Percentiles rank a stretch among this genome's conserved stretches.
Evolutionary conservation across 192 early-diverging fungal genomes (phyloP).

Genomic region (Dimargaris verticillata): DNA sequence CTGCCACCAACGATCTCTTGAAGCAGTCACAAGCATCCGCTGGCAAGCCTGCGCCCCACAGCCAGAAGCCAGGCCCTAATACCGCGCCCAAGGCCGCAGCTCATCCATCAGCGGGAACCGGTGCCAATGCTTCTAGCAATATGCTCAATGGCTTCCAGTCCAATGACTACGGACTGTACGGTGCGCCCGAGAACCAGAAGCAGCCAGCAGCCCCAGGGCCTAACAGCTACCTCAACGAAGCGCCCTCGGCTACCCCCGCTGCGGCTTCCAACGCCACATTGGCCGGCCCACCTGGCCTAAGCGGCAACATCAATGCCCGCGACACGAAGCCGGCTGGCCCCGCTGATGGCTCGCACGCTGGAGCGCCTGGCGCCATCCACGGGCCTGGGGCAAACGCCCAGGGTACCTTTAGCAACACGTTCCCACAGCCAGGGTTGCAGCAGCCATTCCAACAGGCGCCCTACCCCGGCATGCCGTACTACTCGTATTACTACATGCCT

Average conservation of each 20-base stretch:
- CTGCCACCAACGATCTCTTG: neutral
- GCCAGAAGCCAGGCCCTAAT: no score
- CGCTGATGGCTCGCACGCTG: conserved; percentile 12
- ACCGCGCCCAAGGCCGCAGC: no score
- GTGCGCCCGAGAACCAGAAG: neutral
- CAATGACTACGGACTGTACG: conserved; percentile 5
- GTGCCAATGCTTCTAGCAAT: neutral
- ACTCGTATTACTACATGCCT: conserved; percentile 67
- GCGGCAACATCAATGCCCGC: conserved; percentile 1
- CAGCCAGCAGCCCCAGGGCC: neutral
- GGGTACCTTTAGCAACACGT: conserved; percentile 2
- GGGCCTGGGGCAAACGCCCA: conserved; percentile 6
- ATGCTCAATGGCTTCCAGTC: neutral
- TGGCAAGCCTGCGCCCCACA: neutral
- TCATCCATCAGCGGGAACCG: no score
- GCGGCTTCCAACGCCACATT: conserved; percentile 8
- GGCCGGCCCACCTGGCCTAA: conserved; percentile 7
- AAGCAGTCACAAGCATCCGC: neutral
- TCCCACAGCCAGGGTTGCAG: conserved; percentile 21
- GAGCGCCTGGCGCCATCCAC: conserved; percentile 16
- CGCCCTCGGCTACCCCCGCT: conserved; percentile 8
- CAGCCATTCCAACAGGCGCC: conserved; percentile 27
- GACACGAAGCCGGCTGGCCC: neutral
- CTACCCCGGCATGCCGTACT: conserved; percentile 59
- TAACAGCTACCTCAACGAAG: conserved; percentile 7